Percentiles rank a stretch among this genome's conserved stretches.
Evolutionary conservation across 2,329 filamentous ascomycete species (phyloP).

Genomic region (Epichloe festucae): DNA sequence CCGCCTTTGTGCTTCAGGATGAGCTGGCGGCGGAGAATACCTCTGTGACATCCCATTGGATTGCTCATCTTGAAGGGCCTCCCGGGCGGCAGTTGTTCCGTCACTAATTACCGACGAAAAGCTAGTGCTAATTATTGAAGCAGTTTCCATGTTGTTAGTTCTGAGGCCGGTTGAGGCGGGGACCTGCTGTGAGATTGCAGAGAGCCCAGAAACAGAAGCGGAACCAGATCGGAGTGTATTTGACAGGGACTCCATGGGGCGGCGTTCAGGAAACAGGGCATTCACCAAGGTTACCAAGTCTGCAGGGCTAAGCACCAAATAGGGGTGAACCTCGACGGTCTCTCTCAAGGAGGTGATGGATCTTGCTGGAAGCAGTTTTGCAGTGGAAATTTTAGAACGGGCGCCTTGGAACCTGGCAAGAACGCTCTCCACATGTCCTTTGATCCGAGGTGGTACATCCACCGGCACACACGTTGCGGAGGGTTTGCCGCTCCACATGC

Average conservation of each 20-base stretch:
- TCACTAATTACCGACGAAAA: slow-evolving; percentile 62
- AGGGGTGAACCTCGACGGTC: slow-evolving; percentile 67
- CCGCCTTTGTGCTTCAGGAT: slow-evolving; percentile 29
- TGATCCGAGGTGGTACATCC: slow-evolving; percentile 46
- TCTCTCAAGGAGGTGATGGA: slow-evolving; percentile 61
- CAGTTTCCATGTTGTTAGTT: slow-evolving; percentile 43
- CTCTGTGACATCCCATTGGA: slow-evolving; percentile 35
- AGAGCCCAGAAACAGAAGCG: slow-evolving; percentile 57
- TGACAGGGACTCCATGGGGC: slow-evolving; percentile 49
- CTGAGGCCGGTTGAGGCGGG: slow-evolving; percentile 38
- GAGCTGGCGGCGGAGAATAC: slow-evolving; percentile 40
- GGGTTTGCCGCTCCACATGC: slow-evolving; percentile 58
- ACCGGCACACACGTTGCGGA: slow-evolving; percentile 37
- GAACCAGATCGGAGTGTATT: slow-evolving; percentile 52
- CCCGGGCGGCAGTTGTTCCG: slow-evolving; percentile 45
- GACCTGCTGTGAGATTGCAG: slow-evolving; percentile 52
- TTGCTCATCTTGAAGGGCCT: slow-evolving; percentile 47
- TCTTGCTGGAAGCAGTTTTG: slow-evolving; percentile 55
- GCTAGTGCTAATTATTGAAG: slow-evolving; percentile 60
- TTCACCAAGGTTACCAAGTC: slow-evolving; percentile 73
- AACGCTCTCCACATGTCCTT: slow-evolving; percentile 59
- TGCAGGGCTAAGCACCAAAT: slow-evolving; percentile 64
- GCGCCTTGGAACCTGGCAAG: slow-evolving; percentile 48
- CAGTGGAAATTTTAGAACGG: slow-evolving; percentile 32
- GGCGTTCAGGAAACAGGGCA: slow-evolving; percentile 65